phyloP scores from a whole-genome alignment of 2,329 filamentous ascomycete genomes.

The Aspergillus ustus region DNA sequence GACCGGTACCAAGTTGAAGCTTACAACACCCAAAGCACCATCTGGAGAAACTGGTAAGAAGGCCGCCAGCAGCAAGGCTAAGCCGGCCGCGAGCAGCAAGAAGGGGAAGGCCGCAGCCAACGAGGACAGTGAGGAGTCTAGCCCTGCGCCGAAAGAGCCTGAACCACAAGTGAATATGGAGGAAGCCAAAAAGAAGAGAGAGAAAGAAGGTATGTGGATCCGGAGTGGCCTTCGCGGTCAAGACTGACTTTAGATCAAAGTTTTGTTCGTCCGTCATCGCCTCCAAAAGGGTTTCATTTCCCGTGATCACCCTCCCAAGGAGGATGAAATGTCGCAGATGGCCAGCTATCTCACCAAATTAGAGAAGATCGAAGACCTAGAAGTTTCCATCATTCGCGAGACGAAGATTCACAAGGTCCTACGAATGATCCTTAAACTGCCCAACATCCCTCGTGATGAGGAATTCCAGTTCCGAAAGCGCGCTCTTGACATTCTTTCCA shows the following conservation, averaged over 20 bases:
- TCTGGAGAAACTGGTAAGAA: conserved; percentile 51
- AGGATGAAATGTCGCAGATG: conserved; percentile 62
- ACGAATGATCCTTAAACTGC: conserved; percentile 88
- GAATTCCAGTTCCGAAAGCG: conserved; percentile 88
- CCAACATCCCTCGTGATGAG: conserved; percentile 82
- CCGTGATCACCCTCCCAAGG: conserved; percentile 81
- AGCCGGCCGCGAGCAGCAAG: conserved; percentile 61
- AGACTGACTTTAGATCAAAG: conserved; percentile 44
- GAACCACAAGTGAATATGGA: conserved; percentile 60
- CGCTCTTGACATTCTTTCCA: conserved; percentile 76
- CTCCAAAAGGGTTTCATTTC: conserved; percentile 93
- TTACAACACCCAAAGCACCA: conserved; percentile 64
- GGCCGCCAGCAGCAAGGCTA: conserved; percentile 57
- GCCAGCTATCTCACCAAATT: conserved; percentile 66
- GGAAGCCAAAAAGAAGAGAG: conserved; percentile 60
- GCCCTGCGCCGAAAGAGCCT: conserved; percentile 55
- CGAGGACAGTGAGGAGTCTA: conserved; percentile 65
- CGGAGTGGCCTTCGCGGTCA: background rate
- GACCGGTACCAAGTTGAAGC: conserved; percentile 57
- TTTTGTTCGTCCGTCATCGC: conserved; percentile 92
- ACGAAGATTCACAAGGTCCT: conserved; percentile 99
- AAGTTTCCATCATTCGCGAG: conserved; percentile 82
- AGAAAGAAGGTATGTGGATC: conserved; percentile 57
- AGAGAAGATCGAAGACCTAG: conserved; percentile 78
- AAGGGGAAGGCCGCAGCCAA: conserved; percentile 60